These are phyloP conservation scores for Suhomyces bokatorum DNA, from an alignment of 1,139 yeast genomes.

Conservation along the genomic window DNA sequence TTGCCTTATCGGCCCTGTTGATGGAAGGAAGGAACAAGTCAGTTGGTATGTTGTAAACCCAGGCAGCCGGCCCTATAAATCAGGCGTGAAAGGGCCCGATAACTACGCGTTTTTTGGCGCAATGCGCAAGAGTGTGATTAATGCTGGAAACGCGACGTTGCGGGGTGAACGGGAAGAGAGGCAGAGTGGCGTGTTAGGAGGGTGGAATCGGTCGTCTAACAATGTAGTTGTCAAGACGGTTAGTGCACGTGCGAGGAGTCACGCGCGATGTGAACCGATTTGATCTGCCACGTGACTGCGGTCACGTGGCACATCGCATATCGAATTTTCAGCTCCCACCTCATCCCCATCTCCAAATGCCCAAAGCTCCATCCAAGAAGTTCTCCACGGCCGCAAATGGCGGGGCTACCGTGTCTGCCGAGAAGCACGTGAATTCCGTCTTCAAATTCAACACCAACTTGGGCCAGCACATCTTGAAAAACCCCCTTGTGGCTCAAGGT, in stretches of 20 bases:
- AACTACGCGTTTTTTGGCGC: background rate
- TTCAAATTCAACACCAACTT: conserved; percentile 94
- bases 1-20: conserved; percentile 1
- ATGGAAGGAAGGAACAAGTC: background rate
- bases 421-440: conserved; percentile 74
- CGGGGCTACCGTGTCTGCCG: conserved; percentile 59
- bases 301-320: background rate
- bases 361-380: conserved; percentile 56
- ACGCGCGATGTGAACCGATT: too few relatives aligned
- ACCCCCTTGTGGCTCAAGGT: conserved; percentile 96
- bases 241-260: too few relatives aligned
- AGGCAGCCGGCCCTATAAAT: too few relatives aligned
- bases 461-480: conserved; percentile 95
- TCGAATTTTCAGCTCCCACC: background rate
- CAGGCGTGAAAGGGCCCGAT: background rate
- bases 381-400: conserved; percentile 46
- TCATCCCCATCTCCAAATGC: conserved; percentile 35
- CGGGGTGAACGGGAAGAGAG: background rate
- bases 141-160: background rate
- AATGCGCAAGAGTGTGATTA: background rate
- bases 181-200: background rate
- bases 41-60: too few relatives aligned
- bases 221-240: background rate
- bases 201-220: conserved; percentile 4
- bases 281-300: background rate